Conservation (phyloP, 202 grass and related monocot genomes). For the Schoenoplectus triqueter region DNA sequence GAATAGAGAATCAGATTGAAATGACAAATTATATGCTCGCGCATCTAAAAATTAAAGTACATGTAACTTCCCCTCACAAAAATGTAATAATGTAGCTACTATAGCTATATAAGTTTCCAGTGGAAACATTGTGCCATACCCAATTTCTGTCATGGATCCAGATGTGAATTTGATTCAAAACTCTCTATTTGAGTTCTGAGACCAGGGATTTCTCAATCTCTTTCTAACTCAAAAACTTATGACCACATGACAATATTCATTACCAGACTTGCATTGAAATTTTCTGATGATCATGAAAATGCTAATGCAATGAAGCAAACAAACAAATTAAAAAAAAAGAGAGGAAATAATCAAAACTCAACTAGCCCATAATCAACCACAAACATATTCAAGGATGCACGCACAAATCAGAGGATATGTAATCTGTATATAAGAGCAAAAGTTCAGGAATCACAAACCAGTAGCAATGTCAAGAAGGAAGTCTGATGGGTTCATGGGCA, state of each 20-base stretch:
- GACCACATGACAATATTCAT: not conserved
- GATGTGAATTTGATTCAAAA: not conserved
- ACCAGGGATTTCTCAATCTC: not conserved
- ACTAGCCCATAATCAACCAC: not conserved
- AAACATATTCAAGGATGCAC: not conserved
- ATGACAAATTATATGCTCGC: not conserved
- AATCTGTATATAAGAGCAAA: not conserved
- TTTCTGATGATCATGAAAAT: not conserved
- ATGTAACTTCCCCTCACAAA: not conserved
- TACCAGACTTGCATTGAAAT: not conserved
- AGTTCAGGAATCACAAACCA: constrained; percentile 34
- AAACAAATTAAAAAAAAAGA: not conserved
- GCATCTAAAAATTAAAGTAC: not conserved
- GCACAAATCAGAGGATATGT: not conserved
- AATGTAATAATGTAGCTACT: not conserved
- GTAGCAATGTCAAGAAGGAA: constrained; percentile 64
- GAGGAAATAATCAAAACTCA: not conserved
- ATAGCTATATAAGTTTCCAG: not conserved
- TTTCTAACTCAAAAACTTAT: not conserved
- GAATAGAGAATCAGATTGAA: not conserved
- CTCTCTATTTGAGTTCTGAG: not conserved
- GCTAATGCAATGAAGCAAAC: constrained; percentile 2
- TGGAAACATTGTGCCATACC: not conserved
- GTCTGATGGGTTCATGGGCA: constrained; percentile 52
- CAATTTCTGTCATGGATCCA: not conserved